A percentile compares a stretch with the other conserved stretches of the same genome.
Evolutionary conservation across 257 asterid genomes (phyloP).

Genomic region (Nicotiana undulata): DNA sequence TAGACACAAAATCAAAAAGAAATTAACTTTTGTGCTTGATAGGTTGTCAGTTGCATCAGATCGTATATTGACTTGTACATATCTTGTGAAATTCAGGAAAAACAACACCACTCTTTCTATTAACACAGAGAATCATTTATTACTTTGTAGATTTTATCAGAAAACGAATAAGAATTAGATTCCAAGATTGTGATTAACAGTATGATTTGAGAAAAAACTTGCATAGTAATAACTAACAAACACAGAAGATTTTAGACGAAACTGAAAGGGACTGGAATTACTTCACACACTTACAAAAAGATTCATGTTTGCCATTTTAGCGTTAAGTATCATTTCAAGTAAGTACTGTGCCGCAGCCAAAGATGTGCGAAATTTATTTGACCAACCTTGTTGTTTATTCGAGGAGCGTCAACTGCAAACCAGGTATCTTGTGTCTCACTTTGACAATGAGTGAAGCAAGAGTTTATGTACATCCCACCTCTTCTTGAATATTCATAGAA

Average conservation of each 20-base stretch:
- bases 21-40: background rate
- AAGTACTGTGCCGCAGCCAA: background rate
- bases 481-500: constrained; percentile 52
- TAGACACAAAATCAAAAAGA: background rate
- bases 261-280: background rate
- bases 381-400: constrained; percentile 59
- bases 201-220: background rate
- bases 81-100: background rate
- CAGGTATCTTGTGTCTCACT: constrained; percentile 83
- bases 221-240: background rate
- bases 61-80: background rate
- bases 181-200: background rate
- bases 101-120: background rate
- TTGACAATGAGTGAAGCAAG: constrained; percentile 95
- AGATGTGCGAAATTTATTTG: background rate
- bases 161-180: too few relatives aligned
- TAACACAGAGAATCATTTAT: background rate
- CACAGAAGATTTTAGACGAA: background rate
- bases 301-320: background rate
- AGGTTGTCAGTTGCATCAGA: background rate
- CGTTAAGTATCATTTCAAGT: background rate
- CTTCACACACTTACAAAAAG: background rate
- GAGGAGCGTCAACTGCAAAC: constrained; percentile 73
- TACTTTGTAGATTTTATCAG: background rate
- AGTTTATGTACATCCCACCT: constrained; percentile 86